Percentiles rank a stretch among this genome's conserved stretches.
phyloP scores from a whole-genome alignment of 176 grass and related monocot species.

The Oryza longistaminata region DNA sequence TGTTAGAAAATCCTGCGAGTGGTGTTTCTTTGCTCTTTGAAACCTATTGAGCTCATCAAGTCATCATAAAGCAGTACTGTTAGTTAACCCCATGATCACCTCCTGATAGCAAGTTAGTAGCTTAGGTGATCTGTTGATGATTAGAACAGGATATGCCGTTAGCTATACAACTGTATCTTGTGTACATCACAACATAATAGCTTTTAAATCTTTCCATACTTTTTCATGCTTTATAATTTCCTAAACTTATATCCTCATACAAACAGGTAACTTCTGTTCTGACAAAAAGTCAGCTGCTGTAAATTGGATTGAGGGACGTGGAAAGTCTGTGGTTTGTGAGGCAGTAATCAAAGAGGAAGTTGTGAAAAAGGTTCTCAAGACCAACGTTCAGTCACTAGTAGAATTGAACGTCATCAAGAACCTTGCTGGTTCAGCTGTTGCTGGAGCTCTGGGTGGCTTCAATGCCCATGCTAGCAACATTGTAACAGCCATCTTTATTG shows the following conservation, averaged over 20 bases:
- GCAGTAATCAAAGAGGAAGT: conserved; percentile 90
- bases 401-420: conserved; percentile 95
- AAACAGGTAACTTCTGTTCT: conserved; percentile 89
- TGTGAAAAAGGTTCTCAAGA: conserved; percentile 92
- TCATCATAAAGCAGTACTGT: not conserved
- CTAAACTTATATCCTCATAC: not conserved
- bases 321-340: conserved; percentile 93
- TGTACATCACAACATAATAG: not conserved
- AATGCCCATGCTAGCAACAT: conserved; percentile 98
- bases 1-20: not conserved
- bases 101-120: not conserved
- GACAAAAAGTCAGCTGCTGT: conserved; percentile 97
- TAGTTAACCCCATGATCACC: not conserved
- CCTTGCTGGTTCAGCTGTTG: conserved; percentile 90
- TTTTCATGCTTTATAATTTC: conserved; percentile 5
- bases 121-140: not conserved
- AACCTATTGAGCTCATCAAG: not conserved
- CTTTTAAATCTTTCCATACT: not conserved
- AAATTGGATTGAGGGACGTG: conserved; percentile 95
- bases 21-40: not conserved
- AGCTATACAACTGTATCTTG: not conserved
- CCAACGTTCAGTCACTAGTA: conserved; percentile 69
- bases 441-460: conserved; percentile 92
- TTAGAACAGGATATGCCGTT: not conserved
- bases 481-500: conserved; percentile 85